Evolutionary conservation across 2,329 filamentous ascomycete species (phyloP).

Genomic region (Dothideomycetidae sp.): DNA sequence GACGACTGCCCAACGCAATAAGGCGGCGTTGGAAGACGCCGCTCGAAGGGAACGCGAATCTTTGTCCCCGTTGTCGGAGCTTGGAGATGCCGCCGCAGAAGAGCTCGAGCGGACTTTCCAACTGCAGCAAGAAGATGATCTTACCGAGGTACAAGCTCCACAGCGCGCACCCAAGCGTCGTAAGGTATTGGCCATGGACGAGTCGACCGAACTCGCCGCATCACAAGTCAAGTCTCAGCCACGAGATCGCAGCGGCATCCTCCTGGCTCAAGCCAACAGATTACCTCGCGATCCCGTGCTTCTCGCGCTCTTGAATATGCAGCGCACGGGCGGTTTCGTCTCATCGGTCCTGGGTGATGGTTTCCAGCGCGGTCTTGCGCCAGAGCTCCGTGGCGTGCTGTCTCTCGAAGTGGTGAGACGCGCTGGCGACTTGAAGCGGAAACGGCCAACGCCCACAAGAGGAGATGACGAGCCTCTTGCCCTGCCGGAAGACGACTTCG

Average conservation of each 20-base stretch:
- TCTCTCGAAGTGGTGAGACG: slow-evolving; percentile 68
- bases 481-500: slow-evolving; percentile 24
- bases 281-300: slow-evolving; percentile 77
- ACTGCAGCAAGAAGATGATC: slow-evolving; percentile 21
- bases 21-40: slow-evolving; percentile 19
- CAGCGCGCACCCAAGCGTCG: slow-evolving; percentile 60
- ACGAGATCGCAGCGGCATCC: slow-evolving; percentile 67
- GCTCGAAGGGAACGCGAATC: slow-evolving; percentile 29
- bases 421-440: slow-evolving; percentile 74
- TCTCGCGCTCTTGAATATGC: slow-evolving; percentile 78
- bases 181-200: slow-evolving; percentile 70
- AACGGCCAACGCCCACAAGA: slow-evolving; percentile 47
- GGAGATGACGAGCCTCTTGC: slow-evolving; percentile 30
- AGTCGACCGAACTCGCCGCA: slow-evolving; percentile 61
- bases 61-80: slow-evolving; percentile 41
- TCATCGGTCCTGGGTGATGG: slow-evolving; percentile 73
- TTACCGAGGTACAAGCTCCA: slow-evolving; percentile 42
- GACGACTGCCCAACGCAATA: slow-evolving; percentile 28
- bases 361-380: slow-evolving; percentile 64
- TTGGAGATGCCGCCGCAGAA: slow-evolving; percentile 36
- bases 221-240: slow-evolving; percentile 76
- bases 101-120: slow-evolving; percentile 51
- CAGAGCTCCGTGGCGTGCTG: slow-evolving; percentile 83
- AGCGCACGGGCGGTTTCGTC: slow-evolving; percentile 81
- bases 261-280: slow-evolving; percentile 62